Evolutionary conservation across 768 basidiomycete species (phyloP), one percentile per base, ranked within the genome.

Genomic region (Botryobasidium botryosum): DNA sequence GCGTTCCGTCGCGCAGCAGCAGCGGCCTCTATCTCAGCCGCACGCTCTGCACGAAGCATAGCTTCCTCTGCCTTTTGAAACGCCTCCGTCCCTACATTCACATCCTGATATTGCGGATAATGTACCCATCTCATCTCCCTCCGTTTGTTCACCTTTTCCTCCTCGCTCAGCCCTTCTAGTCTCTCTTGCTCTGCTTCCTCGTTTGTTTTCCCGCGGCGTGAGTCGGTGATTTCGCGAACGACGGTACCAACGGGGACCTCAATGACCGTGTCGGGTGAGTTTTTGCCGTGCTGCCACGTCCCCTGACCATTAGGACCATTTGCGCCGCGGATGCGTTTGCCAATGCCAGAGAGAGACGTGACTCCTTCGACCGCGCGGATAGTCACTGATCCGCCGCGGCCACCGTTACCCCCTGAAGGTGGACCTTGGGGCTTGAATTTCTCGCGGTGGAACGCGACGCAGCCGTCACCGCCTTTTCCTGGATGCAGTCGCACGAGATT

Each of bases 351-450:
- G 18, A 97, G 75, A 0, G 81, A 81, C 0, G 84, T 83, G 17
- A 96, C 64, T 28, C 75, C 68, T 0, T 79, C 68, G 0, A 81
- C 79, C 0, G 92, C 84, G 27, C 76, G 62, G 52, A 97, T 70
- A 57, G 87, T 87, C 26, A 97, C 75, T 54, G 81, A 77, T 3
- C 85, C 88, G 23, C 91, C 92, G 37, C 71, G 70, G 2, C 90
- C 92, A 13, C 92, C 92, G 48, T 83, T 82, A 1, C 91, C 92
- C 1, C 92, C 92, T 7, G 88, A 91, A 0, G 92, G 88, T 1
- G 90, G 87, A 0, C 87, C 86, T 49, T 75, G 71, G 1, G 79
- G 73, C 46, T 74, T 74, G 61, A 72, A 87, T 56, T 86, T 85
- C 62, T 92, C 87, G 46, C 86, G 76, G 55, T 90, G 81, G 54